Conservation (phyloP, 2,329 filamentous ascomycete species). For the Ophiognomonia clavigignenti-juglandacearum region DNA sequence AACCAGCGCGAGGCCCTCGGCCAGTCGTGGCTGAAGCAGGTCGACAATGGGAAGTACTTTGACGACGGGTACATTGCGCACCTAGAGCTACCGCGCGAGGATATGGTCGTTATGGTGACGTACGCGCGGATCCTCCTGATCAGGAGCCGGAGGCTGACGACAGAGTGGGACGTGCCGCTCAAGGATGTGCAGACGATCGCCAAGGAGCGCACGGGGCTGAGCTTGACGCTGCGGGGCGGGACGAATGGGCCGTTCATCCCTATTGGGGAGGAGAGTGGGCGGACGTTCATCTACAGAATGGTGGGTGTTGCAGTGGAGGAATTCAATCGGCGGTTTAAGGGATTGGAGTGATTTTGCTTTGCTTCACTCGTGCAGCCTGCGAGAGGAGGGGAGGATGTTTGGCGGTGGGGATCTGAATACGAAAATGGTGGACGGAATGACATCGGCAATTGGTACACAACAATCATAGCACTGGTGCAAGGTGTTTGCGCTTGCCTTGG, state of each 20-base stretch:
- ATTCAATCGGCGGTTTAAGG: conserved; percentile 58
- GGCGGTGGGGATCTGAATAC: no score
- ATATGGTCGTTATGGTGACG: conserved; percentile 86
- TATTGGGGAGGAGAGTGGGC: conserved; percentile 76
- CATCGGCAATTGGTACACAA: not conserved
- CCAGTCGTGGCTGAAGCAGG: conserved; percentile 97
- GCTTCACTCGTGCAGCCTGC: no score
- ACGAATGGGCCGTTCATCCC: conserved; percentile 94
- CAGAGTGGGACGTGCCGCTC: conserved; percentile 93
- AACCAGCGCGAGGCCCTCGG: conserved; percentile 91
- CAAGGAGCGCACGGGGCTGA: conserved; percentile 93
- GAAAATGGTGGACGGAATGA: no score
- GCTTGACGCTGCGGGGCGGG: conserved; percentile 80
- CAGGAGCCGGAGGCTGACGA: conserved; percentile 75
- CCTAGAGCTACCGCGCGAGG: conserved; percentile 82
- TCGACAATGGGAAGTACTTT: conserved; percentile 97
- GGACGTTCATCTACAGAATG: conserved; percentile 61
- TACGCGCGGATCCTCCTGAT: conserved; percentile 86
- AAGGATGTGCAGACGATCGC: conserved; percentile 96
- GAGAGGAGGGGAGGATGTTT: not conserved
- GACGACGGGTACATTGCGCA: conserved; percentile 97
- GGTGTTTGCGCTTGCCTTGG: not conserved
- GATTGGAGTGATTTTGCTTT: conserved; percentile 27
- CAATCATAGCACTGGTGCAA: not conserved
- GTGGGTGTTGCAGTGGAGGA: conserved; percentile 62